Evolutionary conservation across 2,329 filamentous ascomycete genomes (phyloP).

Genomic region (Beauveria varroae): DNA sequence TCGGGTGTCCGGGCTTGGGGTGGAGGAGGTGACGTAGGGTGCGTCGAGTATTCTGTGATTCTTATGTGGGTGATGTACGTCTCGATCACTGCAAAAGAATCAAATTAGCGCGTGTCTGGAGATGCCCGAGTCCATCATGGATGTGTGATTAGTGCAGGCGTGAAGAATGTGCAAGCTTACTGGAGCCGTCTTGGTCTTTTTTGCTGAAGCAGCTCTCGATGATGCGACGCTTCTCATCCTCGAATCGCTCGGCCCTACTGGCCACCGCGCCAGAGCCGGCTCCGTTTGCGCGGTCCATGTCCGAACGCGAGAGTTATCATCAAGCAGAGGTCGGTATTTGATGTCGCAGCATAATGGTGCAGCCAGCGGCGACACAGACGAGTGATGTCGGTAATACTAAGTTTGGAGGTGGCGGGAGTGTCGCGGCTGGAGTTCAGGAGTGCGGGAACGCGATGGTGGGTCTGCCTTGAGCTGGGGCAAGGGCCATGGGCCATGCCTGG

Average conservation of each 20-base stretch:
- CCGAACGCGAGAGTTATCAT: constrained; percentile 16
- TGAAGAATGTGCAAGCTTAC: constrained; percentile 44
- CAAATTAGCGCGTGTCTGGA: constrained; percentile 11
- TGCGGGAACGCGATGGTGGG: constrained; percentile 9
- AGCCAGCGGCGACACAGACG: background rate
- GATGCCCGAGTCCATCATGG: too few species aligned
- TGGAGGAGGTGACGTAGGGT: constrained; percentile 78
- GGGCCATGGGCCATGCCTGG: background rate
- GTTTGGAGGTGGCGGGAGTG: constrained; percentile 9
- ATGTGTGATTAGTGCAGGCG: background rate
- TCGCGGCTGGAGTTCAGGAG: constrained; percentile 8
- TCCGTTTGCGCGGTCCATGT: constrained; percentile 34
- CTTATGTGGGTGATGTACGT: constrained; percentile 97
- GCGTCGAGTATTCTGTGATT: constrained; percentile 76
- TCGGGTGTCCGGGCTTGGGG: constrained; percentile 62
- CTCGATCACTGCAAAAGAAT: constrained; percentile 43
- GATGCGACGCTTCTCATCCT: constrained; percentile 93
- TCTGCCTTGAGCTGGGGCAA: background rate
- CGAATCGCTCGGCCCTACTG: constrained; percentile 71
- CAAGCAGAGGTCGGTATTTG: constrained; percentile 11
- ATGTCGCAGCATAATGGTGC: constrained; percentile 8
- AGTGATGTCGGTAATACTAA: background rate
- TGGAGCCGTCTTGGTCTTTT: constrained; percentile 75
- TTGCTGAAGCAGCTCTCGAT: constrained; percentile 92
- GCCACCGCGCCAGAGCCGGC: constrained; percentile 26